Base-by-base conservation (phyloP, 169 alveolate species). In the Eimeria necatrix region DNA sequence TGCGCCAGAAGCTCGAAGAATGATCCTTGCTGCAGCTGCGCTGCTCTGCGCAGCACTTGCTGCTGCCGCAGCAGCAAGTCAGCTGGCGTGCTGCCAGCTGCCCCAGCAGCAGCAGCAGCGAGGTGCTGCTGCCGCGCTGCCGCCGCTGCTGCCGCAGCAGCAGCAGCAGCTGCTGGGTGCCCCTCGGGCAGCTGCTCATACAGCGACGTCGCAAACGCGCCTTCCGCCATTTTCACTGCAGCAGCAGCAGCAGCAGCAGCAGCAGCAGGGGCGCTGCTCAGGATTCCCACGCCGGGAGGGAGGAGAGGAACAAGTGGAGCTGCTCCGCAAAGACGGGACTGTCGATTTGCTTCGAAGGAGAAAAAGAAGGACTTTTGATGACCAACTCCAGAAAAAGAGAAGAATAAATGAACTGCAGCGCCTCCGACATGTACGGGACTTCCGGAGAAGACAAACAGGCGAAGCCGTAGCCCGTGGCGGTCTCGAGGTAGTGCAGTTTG, bases 1-100 rank as follows among this genome's bases (percentile, higher is more conserved):
- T 93, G 95, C 73, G 95, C 95, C 24, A 71, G 41, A n/a, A 93
- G 41, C 88, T 93, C 95, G 53, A 93, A 93, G 88, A 93, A 93
- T 41, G 95, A 80, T 3, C 93, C 83, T 48, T 91, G 95, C 95
- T 74, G 91, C 51, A 91, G 89, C 49, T 16, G 51, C 53, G 89
- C 68, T 52, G 89, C 89, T 48, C 71, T 52, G 70, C 60, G 89
- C 71, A 80, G 89, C 32, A 68, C 41, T 24, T 14, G n/a, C 78
- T 68, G 78, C 78, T 68, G 78, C 78, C n/a, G 87, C 61, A 20
- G 87, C 87, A 76, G 87, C 87, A 76, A 5, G 24, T 46, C 64
- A 3, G 24, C 24, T 8, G 14, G 61, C 6, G 61, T 20, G 3
- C 22, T 20, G 9, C 59, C 59, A 9, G 46, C 61, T 49, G 32